These are phyloP conservation scores for Tylopilus sp. DNA, from an alignment of 1,284 basidiomycete genomes.

Conservation along the genomic window DNA sequence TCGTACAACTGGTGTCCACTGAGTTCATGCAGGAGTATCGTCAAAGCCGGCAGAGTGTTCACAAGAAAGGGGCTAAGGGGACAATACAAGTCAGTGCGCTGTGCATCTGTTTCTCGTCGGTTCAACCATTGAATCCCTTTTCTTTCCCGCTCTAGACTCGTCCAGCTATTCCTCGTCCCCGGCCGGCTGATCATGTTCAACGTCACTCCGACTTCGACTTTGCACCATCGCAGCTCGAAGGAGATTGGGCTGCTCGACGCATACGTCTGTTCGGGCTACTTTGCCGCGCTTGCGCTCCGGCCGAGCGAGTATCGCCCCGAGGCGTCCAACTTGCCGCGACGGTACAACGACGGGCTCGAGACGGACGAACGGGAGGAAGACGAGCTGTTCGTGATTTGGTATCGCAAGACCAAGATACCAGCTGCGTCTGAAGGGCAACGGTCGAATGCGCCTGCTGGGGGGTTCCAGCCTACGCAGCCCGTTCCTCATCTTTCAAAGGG, in stretches of 20 bases:
- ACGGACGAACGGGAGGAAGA: constrained; percentile 73
- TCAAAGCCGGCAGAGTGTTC: constrained; percentile 66
- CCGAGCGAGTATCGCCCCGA: constrained; percentile 56
- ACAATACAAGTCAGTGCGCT: constrained; percentile 58
- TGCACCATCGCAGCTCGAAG: constrained; percentile 48
- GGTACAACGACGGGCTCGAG: constrained; percentile 76
- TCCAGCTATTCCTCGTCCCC: constrained; percentile 62
- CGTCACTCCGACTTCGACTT: constrained; percentile 45
- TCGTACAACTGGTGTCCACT: constrained; percentile 80
- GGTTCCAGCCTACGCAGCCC: constrained; percentile 24
- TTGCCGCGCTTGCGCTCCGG: constrained; percentile 63
- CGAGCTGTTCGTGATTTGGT: constrained; percentile 68
- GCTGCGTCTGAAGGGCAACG: constrained; percentile 3
- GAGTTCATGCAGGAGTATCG: constrained; percentile 67
- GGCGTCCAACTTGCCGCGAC: constrained; percentile 49
- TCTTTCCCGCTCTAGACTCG: constrained; percentile 41
- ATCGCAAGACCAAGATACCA: constrained; percentile 38
- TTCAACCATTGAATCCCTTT: not conserved
- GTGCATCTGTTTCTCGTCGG: not conserved
- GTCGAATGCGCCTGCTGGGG: constrained; percentile 22
- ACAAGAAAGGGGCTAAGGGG: constrained; percentile 62
- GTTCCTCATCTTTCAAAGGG: constrained; percentile 52
- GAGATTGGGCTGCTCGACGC: constrained; percentile 66
- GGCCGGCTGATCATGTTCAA: constrained; percentile 63
- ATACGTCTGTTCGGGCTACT: constrained; percentile 72